Evolutionary conservation across 176 grass and related monocot species (phyloP).

Genomic region (Guadua angustifolia): DNA sequence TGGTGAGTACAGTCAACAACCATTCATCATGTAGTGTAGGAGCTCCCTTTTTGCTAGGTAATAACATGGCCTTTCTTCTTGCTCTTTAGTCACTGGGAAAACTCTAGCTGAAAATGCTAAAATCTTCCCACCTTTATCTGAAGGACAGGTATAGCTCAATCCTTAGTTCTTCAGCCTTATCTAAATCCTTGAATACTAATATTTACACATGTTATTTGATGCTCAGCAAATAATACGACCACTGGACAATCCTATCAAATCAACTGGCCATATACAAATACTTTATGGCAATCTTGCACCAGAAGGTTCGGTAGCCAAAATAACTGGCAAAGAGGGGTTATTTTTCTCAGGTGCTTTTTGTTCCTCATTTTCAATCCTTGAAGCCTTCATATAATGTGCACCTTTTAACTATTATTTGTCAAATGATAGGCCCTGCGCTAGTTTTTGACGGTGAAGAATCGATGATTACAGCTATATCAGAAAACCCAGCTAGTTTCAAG

Average conservation of each 20-base stretch:
- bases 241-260: conserved; percentile 90
- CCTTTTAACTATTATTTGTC: conserved; percentile 36
- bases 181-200: conserved; percentile 26
- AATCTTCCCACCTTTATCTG: conserved; percentile 75
- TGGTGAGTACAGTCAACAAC: conserved; percentile 54
- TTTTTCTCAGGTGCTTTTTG: conserved; percentile 85
- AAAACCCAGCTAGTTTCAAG: conserved; percentile 83
- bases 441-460: conserved; percentile 98
- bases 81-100: conserved; percentile 83
- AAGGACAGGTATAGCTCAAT: conserved; percentile 77
- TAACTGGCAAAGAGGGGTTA: conserved; percentile 97
- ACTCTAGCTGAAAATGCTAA: conserved; percentile 90
- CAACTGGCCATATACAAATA: conserved; percentile 98
- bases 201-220: conserved; percentile 11
- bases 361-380: conserved; percentile 36
- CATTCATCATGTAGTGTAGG: conserved; percentile 10
- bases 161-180: conserved; percentile 22
- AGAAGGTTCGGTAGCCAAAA: conserved; percentile 98
- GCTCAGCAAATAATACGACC: conserved; percentile 89
- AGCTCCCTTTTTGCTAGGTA: conserved; percentile 6
- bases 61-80: conserved; percentile 29
- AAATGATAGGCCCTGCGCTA: conserved; percentile 76
- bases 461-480: conserved; percentile 88
- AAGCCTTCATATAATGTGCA: conserved; percentile 26
- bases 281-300: conserved; percentile 98